These are phyloP conservation scores for Theileria annulata DNA, from an alignment of 169 alveolate species.

Conservation along the genomic window DNA sequence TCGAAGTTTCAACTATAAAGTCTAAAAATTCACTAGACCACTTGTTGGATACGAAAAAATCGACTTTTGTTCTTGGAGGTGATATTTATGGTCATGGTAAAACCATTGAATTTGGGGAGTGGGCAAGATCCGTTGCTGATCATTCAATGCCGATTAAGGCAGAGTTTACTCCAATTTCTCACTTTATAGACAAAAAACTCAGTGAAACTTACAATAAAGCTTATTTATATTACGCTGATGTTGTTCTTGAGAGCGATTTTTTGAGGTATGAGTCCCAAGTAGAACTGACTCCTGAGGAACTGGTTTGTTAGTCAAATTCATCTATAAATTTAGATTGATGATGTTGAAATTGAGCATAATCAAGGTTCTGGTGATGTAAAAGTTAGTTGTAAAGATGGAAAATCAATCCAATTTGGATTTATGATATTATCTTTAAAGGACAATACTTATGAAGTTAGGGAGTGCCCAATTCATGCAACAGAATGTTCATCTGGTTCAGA, in stretches of 20 bases:
- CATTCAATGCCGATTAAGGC: slow-evolving; percentile 65
- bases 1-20: slow-evolving; percentile 11
- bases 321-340: neutral
- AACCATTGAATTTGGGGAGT: slow-evolving; percentile 22
- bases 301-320: neutral
- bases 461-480: neutral
- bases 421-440: slow-evolving; percentile 7
- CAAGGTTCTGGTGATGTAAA: neutral
- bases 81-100: slow-evolving; percentile 56
- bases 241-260: slow-evolving; percentile 4
- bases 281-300: slow-evolving; percentile 2
- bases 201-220: slow-evolving; percentile 53
- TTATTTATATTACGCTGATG: slow-evolving; percentile 50
- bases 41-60: slow-evolving; percentile 28
- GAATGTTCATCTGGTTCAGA: neutral
- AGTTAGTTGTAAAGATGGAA: neutral
- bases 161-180: slow-evolving; percentile 47
- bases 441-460: neutral
- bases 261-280: slow-evolving; percentile 1
- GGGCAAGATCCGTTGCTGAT: slow-evolving; percentile 60
- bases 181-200: slow-evolving; percentile 15
- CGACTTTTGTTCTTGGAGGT: slow-evolving; percentile 54
- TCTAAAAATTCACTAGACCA: neutral
- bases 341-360: neutral
- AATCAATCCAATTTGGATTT: neutral